Conservation (phyloP, 2,329 filamentous ascomycete genomes). For the Fusarium sp. region DNA sequence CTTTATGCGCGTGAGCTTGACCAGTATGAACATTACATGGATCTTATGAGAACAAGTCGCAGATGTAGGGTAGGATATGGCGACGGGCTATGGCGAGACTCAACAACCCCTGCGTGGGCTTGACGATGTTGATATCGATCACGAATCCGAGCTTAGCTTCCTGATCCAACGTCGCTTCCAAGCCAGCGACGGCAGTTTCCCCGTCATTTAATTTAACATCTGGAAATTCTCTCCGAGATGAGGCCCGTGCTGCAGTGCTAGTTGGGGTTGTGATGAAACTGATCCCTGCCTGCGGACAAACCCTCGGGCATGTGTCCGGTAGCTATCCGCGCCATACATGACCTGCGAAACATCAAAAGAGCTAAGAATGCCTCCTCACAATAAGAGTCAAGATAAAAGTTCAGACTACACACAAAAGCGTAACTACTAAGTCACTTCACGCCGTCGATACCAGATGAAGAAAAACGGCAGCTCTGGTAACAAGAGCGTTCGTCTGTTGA, state of each 20-base stretch:
- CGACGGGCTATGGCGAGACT: no score
- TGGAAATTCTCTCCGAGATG: not conserved
- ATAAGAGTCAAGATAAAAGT: not conserved
- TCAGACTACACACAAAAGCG: not conserved
- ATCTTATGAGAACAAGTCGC: not conserved
- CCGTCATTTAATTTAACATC: not conserved
- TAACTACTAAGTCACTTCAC: not conserved
- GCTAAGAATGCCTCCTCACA: rapidly evolving
- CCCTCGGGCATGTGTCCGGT: not conserved
- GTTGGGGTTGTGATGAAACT: not conserved
- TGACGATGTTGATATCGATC: not conserved
- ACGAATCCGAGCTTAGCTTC: not conserved
- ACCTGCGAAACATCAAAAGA: not conserved
- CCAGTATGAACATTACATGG: not conserved
- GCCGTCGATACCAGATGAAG: not conserved
- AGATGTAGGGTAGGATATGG: not conserved
- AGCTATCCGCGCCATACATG: not conserved
- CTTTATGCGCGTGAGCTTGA: not conserved
- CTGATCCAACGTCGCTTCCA: not conserved
- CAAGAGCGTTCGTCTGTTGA: not conserved
- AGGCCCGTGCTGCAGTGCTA: not conserved
- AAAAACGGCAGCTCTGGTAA: not conserved
- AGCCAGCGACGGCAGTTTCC: no score
- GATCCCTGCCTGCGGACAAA: not conserved
- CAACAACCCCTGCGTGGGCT: not conserved